phyloP scores from a whole-genome alignment of 306 rosid species.

The Lathyrus aphaca region DNA sequence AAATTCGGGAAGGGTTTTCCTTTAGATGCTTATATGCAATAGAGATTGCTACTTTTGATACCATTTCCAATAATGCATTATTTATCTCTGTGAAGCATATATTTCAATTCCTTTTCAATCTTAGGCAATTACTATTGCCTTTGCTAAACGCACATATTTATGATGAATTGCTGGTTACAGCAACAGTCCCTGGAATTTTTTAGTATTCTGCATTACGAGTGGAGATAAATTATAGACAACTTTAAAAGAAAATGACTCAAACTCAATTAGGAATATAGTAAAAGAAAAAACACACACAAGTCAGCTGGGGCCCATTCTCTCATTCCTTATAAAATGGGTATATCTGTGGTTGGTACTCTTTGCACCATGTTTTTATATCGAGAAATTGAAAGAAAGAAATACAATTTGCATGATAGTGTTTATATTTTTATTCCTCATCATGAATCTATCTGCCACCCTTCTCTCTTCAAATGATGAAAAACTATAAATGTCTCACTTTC shows the following conservation, averaged over 20 bases:
- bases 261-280: background rate
- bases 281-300: background rate
- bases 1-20: background rate
- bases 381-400: background rate
- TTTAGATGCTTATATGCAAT: background rate
- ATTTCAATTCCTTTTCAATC: slow-evolving; percentile 11
- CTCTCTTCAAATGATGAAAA: background rate
- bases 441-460: background rate
- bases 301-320: background rate
- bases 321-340: background rate
- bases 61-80: slow-evolving; percentile 14
- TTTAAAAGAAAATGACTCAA: background rate
- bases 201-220: background rate
- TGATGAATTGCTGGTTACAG: slow-evolving; percentile 1
- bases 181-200: background rate
- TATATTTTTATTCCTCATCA: background rate
- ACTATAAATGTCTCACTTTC: slow-evolving; percentile 15
- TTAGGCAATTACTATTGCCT: background rate
- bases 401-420: slow-evolving; percentile 14
- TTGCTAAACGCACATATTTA: background rate
- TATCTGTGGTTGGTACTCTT: background rate
- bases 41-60: slow-evolving; percentile 8
- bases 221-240: background rate
- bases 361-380: background rate
- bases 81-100: background rate